phyloP scores from a whole-genome alignment of 768 basidiomycete species.

The Lactifluus pinguis region DNA sequence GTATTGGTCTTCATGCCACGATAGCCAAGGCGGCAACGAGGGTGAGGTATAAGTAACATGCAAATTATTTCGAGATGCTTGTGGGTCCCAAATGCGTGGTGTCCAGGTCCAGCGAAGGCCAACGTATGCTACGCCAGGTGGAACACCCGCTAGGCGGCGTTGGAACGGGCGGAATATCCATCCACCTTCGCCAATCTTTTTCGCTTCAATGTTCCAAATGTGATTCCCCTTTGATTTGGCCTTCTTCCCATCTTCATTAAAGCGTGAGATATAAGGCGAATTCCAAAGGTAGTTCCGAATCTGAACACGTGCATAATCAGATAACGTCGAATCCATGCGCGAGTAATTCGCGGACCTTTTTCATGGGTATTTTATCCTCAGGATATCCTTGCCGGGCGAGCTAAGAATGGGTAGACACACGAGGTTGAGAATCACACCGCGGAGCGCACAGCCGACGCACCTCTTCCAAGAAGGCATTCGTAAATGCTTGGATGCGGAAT shows the following conservation, averaged over 20 bases:
- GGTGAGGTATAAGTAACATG: constrained; percentile 77
- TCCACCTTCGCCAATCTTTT: constrained; percentile 58
- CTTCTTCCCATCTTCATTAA: constrained; percentile 99
- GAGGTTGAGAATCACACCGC: background rate
- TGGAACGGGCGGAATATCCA: constrained; percentile 89
- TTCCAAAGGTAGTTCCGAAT: constrained; percentile 95
- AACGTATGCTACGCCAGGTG: constrained; percentile 73
- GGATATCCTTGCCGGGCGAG: constrained; percentile 79
- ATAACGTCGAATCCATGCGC: constrained; percentile 10
- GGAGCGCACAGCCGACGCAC: constrained; percentile 32
- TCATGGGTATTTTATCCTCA: constrained; percentile 93
- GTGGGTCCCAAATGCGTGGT: constrained; percentile 95
- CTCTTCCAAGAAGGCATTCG: constrained; percentile 89
- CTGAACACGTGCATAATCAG: constrained; percentile 30
- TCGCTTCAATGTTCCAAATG: constrained; percentile 98
- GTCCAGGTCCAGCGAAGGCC: constrained; percentile 83
- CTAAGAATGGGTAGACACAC: constrained; percentile 30
- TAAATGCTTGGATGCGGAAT: constrained; percentile 97
- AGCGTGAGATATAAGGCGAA: constrained; percentile 87
- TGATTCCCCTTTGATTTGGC: constrained; percentile 99
- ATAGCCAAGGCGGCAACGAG: constrained; percentile 74
- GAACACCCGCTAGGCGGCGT: constrained; percentile 77
- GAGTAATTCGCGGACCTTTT: constrained; percentile 54
- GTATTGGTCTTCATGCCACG: constrained; percentile 70
- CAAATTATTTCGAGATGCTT: constrained; percentile 73